Evolutionary conservation across 2,329 filamentous ascomycete species (phyloP), one percentile per base, ranked within the genome.

Genomic region (Penicillium sp.): DNA sequence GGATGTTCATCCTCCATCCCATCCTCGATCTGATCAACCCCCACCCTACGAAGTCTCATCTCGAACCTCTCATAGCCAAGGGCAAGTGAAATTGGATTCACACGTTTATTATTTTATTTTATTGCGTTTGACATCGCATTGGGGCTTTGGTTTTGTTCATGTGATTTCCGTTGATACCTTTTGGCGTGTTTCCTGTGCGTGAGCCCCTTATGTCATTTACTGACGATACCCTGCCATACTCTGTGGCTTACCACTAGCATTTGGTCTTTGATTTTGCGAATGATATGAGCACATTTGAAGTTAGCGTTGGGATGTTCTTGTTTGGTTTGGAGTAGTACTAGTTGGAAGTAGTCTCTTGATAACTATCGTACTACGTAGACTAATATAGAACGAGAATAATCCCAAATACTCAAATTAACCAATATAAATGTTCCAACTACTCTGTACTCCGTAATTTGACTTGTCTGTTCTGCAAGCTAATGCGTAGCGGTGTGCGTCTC

Each of bases 141-240:
- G 49, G 33, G 49, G 42, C 27, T 36, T 41, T 57, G 27, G 15
- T 48, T 57, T 52, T 47, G 27, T 31, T 25, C 43, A 19, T 58
- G 21, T 54, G 21, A 21, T 59, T 59, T 47, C n/a, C 27, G 23
- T 61, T 55, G 61, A 59, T 60, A 62, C 56, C 62, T 57, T 45
- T 45, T 58, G 61, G 53, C 58, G 58, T 54, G 41, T 60, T 56
- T 63, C 21, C 43, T 61, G 57, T 60, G 61, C 55, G 56, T 54
- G 36, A 49, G 36, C 49, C 41, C 35, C 48, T 56, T 38, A 57
- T 67, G 62, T 60, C 62, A 67, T 57, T 61, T 61, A 61, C 59
- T 62, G 63, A 65, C 63, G 65, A 67, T 67, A 67, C 65, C 65
- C 65, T 65, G 50, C 62, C 60, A 60, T 59, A 27, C 21, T 57